phyloP scores from a whole-genome alignment of 2,329 filamentous ascomycete species.

The Byssoonygena ceratinophila region DNA sequence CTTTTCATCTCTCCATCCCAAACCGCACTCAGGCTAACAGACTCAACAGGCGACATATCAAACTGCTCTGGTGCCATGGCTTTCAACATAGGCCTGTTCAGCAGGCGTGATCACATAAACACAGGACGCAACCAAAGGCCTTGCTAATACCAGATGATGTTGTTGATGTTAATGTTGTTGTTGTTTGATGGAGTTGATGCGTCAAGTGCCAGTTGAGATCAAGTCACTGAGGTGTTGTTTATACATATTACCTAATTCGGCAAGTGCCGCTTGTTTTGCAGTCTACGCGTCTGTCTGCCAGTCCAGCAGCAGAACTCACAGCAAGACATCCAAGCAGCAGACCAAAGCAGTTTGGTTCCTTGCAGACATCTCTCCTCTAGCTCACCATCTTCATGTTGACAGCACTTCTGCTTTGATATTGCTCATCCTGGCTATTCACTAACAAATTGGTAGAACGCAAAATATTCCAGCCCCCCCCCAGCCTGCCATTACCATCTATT shows the following conservation, averaged over 20 bases:
- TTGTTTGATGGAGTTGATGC: not conserved
- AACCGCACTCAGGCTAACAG: not conserved
- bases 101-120: not conserved
- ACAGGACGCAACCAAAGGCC: not conserved
- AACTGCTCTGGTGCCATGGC: not conserved
- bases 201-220: not conserved
- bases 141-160: not conserved
- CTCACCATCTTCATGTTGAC: too few relatives aligned
- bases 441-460: not conserved
- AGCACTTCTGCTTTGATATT: too few relatives aligned
- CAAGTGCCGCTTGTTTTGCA: not conserved
- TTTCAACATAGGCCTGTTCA: not conserved
- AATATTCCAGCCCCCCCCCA: not conserved
- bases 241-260: constrained; percentile 7
- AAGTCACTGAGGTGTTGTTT: not conserved
- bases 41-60: not conserved
- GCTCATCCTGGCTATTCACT: too few relatives aligned
- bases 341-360: too few relatives aligned
- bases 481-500: not conserved
- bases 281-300: not conserved
- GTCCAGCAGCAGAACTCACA: not conserved
- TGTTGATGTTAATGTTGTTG: not conserved
- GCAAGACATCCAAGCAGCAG: not conserved
- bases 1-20: not conserved
- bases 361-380: too few relatives aligned